Conservation (phyloP, 805 yeast species). For the Yarrowia divulgata region DNA sequence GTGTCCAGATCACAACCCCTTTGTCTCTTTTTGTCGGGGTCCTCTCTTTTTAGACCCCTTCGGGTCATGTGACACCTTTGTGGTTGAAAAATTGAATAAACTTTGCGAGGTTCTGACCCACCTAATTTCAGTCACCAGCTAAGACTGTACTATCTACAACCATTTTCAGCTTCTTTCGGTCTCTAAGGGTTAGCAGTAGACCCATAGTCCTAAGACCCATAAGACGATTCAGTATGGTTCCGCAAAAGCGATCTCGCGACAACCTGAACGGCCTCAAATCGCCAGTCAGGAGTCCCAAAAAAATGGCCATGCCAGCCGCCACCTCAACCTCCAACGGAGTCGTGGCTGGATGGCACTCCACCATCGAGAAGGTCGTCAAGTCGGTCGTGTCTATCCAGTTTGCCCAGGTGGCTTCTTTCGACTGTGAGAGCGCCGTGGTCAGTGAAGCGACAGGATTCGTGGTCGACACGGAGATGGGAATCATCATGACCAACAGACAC, state of each 20-base stretch:
- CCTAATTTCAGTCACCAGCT: constrained; percentile 24
- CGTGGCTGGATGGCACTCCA: constrained; percentile 70
- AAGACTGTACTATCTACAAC: constrained; percentile 29
- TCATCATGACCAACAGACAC: constrained; percentile 89
- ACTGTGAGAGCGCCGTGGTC: constrained; percentile 79
- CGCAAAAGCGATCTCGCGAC: constrained; percentile 35
- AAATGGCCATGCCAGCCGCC: constrained; percentile 34
- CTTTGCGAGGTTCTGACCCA: constrained; percentile 17
- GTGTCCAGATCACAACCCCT: background rate
- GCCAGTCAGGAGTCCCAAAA: constrained; percentile 35
- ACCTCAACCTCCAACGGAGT: constrained; percentile 42
- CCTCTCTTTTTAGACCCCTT: constrained; percentile 15
- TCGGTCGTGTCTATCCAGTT: constrained; percentile 91
- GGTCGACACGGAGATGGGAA: constrained; percentile 81
- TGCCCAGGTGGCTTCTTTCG: constrained; percentile 84
- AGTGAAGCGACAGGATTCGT: constrained; percentile 94
- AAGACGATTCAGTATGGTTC: constrained; percentile 38
- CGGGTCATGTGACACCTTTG: constrained; percentile 38
- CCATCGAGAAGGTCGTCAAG: constrained; percentile 81
- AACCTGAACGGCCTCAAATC: constrained; percentile 35
- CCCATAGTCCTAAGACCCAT: constrained; percentile 32
- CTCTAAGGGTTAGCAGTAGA: constrained; percentile 33
- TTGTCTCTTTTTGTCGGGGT: background rate
- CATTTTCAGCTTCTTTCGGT: constrained; percentile 38
- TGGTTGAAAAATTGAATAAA: constrained; percentile 37